Evolutionary conservation across 1,284 basidiomycete genomes (phyloP).

Genomic region (Naganishia liquefaciens): DNA sequence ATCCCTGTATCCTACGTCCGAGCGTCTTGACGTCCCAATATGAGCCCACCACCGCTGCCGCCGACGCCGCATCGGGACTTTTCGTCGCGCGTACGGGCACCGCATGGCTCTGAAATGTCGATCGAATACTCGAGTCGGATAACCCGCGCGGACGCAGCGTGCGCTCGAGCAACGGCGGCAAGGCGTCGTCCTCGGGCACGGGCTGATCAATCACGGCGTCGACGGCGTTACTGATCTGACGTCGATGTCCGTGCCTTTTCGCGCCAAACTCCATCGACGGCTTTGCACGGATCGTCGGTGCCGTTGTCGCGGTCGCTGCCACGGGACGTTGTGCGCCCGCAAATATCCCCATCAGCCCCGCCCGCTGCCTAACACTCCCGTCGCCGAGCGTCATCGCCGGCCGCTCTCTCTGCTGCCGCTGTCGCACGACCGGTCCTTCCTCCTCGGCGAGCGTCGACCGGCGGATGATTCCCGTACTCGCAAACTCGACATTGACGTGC

Average conservation of each 20-base stretch:
- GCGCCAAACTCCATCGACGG: conserved; percentile 41
- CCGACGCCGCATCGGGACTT: neutral
- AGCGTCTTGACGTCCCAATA: conserved; percentile 1
- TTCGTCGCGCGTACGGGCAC: neutral
- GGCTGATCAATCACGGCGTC: conserved; percentile 71
- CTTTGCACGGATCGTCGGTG: conserved; percentile 39
- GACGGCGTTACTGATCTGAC: conserved; percentile 63
- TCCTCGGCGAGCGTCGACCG: conserved; percentile 65
- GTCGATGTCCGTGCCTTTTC: conserved; percentile 33
- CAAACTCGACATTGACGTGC: conserved; percentile 91
- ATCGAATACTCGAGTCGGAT: conserved; percentile 85
- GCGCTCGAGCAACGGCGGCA: conserved; percentile 61
- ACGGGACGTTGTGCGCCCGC: conserved; percentile 64
- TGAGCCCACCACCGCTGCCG: conserved; percentile 4
- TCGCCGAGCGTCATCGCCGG: conserved; percentile 28
- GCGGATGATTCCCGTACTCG: conserved; percentile 67
- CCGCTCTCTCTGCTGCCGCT: neutral
- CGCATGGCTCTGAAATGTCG: conserved; percentile 64
- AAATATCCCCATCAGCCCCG: conserved; percentile 65
- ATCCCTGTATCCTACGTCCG: neutral
- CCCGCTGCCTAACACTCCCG: conserved; percentile 35
- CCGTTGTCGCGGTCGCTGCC: too few species aligned
- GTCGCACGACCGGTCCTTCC: conserved; percentile 14
- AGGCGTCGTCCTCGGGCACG: conserved; percentile 47
- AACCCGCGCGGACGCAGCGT: conserved; percentile 74